Base-by-base conservation (phyloP, 2,329 filamentous ascomycete genomes). In the Ascochyta clinopodiicola region DNA sequence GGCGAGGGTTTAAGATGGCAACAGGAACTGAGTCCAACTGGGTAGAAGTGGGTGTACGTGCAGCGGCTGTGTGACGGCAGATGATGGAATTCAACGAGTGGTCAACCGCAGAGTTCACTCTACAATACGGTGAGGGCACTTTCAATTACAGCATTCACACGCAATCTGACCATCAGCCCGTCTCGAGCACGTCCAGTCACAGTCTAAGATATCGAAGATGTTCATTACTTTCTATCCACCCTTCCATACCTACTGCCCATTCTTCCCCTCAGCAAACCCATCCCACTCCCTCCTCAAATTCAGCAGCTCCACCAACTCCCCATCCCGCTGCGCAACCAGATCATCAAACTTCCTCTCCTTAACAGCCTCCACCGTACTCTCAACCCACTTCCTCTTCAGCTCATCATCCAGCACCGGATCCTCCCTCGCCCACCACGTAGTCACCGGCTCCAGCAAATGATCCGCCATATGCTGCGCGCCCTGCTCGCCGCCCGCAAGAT, bases 191-290 rank as follows among this genome's bases (percentile, higher is more conserved):
- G 10, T 13, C 4, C 3, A 15, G 29, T 24, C 10, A 31, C 29
- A 12, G 12, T 13, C 29, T 19, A n/a, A 7, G 17, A 17, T 22
- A 19, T 39, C 12, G 10, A 39, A 10, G 6, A 39, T 15, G 21
- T 7, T 44, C 15, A 15, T 22, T 12, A 6, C 12, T 15, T 34
- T 34, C 17, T 34, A 29, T 3, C 6, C 21, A 50, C n/a, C n/a
- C n/a, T n/a, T n/a, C 70, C 57, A 6, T 76, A n/a, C 77, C 51
- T 79, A 76, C 2, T 76, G 74, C 57, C 79, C n/a, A n/a, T n/a
- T 75, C 46, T 69, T 51, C 13, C 35, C 44, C 21, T 47, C 48
- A 8, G 56, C 58, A 47, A 54, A 59, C 2, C 27, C 39, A 15
- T 63, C 58, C 60, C 58, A 61, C 45, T 57, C 55, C 44, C 36